Evolutionary conservation across 768 basidiomycete species (phyloP), one percentile per base, ranked within the genome.

Genomic region (Leccinum fibrillosum): DNA sequence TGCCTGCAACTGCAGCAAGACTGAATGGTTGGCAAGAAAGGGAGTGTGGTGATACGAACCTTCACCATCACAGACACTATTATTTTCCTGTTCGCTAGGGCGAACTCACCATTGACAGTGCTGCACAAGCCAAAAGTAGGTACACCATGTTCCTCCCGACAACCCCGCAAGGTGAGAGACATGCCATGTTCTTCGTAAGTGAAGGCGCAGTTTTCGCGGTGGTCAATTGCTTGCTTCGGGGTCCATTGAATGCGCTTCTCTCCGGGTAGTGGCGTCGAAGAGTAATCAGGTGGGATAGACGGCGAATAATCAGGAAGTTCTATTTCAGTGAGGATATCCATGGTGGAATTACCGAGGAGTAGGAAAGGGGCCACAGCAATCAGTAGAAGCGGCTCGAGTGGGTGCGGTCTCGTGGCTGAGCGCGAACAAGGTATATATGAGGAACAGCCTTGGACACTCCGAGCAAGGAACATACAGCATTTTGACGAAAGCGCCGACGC

Each of bases 231-330:
- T n/a, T 54, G 55, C 17, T 34, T 60, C 25, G 72, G 82, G 0
- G 83, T 80, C 47, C 76, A 77, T 44, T 83, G 79, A 8, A 89
- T 78, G 17, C 75, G 75, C 54, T 75, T 73, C 62, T 89, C 87
- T 26, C 79, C 82, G 2, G 70, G 73, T 4, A 76, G 68, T 34
- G 82, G 85, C 26, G 79, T 78, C 35, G 69, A 77, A 50, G 88
- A 84, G 65, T 89, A 90, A 8, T 73, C 66, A 1, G 88, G 88
- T 26, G 81, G 81, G 2, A 72, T 70, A 6, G 85, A 80, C 2
- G 82, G 77, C 0, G 83, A 77, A 66, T 89, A 89, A 6, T 66
- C 67, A 19, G 88, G 84, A 32, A 85, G 61, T 26, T 55, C 61
- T 55, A 59, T 54, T 32, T 54, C 49, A 9, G 58, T 50, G 45